These are phyloP conservation scores for Chrysophaeum taylorii DNA, from an alignment of 352 stramenopile genomes.

Conservation along the genomic window DNA sequence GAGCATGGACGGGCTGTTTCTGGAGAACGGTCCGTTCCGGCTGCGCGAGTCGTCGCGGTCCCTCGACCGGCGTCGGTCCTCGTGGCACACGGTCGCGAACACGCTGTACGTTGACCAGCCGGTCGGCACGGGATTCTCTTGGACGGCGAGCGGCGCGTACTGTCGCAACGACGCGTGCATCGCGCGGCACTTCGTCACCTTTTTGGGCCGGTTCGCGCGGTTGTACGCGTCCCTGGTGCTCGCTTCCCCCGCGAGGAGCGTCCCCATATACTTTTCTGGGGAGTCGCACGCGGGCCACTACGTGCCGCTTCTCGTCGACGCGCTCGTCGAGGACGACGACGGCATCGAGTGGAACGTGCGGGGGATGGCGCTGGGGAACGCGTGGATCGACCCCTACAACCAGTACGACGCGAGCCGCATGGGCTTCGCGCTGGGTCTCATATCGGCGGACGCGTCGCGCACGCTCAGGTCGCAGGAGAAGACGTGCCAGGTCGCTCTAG, in stretches of 20 bases:
- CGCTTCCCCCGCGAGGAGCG: constrained; percentile 39
- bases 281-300: constrained; percentile 93
- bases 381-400: constrained; percentile 84
- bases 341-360: constrained; percentile 35
- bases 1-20: constrained; percentile 49
- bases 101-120: constrained; percentile 73
- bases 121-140: constrained; percentile 64
- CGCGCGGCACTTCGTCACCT: constrained; percentile 78
- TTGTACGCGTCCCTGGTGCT: constrained; percentile 52
- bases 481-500: constrained; percentile 49
- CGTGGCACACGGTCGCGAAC: constrained; percentile 63
- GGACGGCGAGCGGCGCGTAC: constrained; percentile 49
- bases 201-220: constrained; percentile 78
- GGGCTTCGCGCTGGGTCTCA: constrained; percentile 75
- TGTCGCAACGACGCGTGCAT: constrained; percentile 50
- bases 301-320: constrained; percentile 80
- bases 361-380: constrained; percentile 90
- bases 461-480: constrained; percentile 60
- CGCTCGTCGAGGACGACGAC: not conserved
- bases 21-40: constrained; percentile 50
- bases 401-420: constrained; percentile 90
- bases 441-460: constrained; percentile 40
- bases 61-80: constrained; percentile 22
- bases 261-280: constrained; percentile 79
- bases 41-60: constrained; percentile 10